Base-by-base conservation (phyloP, 1,284 basidiomycete species). In the Macrocybe sp. region DNA sequence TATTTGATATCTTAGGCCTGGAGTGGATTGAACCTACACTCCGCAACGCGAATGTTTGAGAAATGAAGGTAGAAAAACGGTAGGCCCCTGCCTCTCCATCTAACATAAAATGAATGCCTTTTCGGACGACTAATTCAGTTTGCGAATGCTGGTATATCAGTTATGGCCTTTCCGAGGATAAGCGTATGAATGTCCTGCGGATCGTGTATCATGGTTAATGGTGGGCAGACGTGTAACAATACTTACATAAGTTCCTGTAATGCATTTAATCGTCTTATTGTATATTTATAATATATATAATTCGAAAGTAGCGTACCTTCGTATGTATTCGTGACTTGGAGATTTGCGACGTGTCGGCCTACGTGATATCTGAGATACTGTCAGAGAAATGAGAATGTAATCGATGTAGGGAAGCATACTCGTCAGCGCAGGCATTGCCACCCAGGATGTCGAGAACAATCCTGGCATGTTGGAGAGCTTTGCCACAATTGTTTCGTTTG, bases 401-500 rank as follows among this genome's bases (percentile, higher is more conserved):
- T 31, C 42, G 6, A 30, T 6, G 44, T 40, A 29, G 28, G 50
- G 41, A 30, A 22, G 72, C 84, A 58, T 55, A 92, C 88, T 97
- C 93, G 60, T 96, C 93, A 32, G 88, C 76, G 50, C 83, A 86
- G 6, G 92, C 92, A 65, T 96, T 96, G 1, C 93, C 93, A 16
- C 94, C 94, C 37, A 96, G 73, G 41, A 96, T 86, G 64, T 98
- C 92, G 56, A 97, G 70, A 44, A 97, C 71, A 46, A 79, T 71
- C 28, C 94, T 75, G 14, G 87, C 68, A 57, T 96, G 90, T 57
- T 87, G 73, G 43, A 97, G 69, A 1, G 94, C 94, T 70, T 95
- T 94, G 12, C 91, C 91, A 61, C 93, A 96, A 61, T 97, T 98
- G 64, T 98, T 98, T 55, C 92, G 79, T 76, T 99, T 99, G 54